Base-by-base conservation (phyloP, 1,284 basidiomycete species). In the Pseudozyma thailandica region DNA sequence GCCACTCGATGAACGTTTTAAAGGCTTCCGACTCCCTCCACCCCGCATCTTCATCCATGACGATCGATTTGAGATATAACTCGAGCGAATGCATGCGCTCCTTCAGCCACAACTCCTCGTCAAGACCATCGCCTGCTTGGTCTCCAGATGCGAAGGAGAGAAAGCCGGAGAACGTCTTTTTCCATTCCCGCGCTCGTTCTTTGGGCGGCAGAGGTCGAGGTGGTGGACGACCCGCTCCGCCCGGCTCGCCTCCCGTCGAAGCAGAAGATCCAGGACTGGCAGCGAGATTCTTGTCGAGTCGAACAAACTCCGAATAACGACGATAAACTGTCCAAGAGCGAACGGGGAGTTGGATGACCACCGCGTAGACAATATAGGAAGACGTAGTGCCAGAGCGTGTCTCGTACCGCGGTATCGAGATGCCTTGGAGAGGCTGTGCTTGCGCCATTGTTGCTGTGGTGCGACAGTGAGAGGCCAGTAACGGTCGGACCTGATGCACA, bases 281-380 rank as follows among this genome's bases (percentile, higher is more conserved):
- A 21, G 87, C 87, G 72, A 97, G 88, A 77, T 93, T 91, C 33
- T 87, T 87, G 83, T 96, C 88, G 21, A 98, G 88, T 68, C 92
- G 89, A 74, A 88, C 88, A 85, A 98, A 97, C 83, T 96, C 93
- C 39, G 92, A 94, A 85, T 96, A 97, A 53, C 94, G 91, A 60
- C 91, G 87, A 88, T 91, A 92, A 85, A 96, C 92, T 42, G 90
- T 89, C 94, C 94, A 97, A 81, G 92, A 90, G 66, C 91, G 89
- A 21, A 93, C 90, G 61, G 91, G 88, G 18, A 80, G 66, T 25
- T 60, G 49, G 65, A 94, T 88, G 64, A 90, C 87, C 77, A 94
- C 90, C 61, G 87, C 87, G 84, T 91, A 94, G 73, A 91, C 91
- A 61, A 87, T 86, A 81, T 94, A 91, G n/a, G 88, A 84, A 4